Percentiles rank a stretch among this genome's conserved stretches.
Conservation (phyloP, 23 red algal species). For the Gracilaria caudata region DNA sequence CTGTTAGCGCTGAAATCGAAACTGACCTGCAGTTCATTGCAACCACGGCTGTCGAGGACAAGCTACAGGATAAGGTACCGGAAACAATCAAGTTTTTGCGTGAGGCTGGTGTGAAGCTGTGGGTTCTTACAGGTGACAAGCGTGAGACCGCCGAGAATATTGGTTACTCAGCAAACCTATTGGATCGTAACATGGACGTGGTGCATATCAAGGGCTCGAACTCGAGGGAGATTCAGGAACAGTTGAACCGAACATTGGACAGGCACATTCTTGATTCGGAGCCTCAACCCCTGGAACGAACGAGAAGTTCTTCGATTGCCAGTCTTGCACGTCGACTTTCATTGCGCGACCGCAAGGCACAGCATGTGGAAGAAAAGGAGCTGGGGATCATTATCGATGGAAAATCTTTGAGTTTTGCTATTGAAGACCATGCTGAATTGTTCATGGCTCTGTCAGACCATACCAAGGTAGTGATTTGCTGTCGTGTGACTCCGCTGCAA, state of each 20-base stretch:
- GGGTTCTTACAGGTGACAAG: constrained; percentile 96
- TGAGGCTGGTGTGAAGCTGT: constrained; percentile 83
- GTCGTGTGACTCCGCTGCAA: constrained; percentile 90
- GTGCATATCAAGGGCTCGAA: constrained; percentile 64
- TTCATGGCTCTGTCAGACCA: constrained; percentile 85
- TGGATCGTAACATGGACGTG: constrained; percentile 81
- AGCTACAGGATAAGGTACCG: constrained; percentile 75
- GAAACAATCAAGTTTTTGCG: constrained; percentile 92
- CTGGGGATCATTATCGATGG: constrained; percentile 90
- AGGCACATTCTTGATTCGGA: constrained; percentile 38
- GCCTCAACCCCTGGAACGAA: neutral
- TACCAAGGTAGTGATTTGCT: constrained; percentile 93
- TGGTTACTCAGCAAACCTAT: constrained; percentile 81
- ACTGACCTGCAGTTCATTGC: constrained; percentile 74
- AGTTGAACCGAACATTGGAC: constrained; percentile 55
- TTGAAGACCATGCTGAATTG: constrained; percentile 79
- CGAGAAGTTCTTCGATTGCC: constrained; percentile 14
- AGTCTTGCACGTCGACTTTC: constrained; percentile 40
- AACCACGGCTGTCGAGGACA: constrained; percentile 88
- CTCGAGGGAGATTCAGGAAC: constrained; percentile 40
- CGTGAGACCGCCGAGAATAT: constrained; percentile 94
- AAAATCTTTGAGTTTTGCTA: constrained; percentile 64
- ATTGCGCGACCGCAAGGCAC: neutral
- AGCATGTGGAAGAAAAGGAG: constrained; percentile 56
- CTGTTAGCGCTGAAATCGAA: constrained; percentile 75